Conservation (phyloP, 441 rosid genomes). For the Kokia cookei region DNA sequence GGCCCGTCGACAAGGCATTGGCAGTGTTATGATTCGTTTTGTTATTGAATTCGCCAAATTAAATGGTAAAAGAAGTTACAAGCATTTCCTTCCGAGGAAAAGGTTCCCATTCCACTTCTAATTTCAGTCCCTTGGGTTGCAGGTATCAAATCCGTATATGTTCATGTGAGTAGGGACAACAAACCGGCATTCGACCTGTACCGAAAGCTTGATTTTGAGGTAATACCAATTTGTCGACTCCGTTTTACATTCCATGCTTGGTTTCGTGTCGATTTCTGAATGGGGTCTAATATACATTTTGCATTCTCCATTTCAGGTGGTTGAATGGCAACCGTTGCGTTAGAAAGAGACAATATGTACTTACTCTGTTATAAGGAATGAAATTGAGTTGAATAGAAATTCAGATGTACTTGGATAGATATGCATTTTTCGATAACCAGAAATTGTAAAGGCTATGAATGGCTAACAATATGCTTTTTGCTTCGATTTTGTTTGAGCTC, state of each 20-base stretch:
- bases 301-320: conserved; percentile 39
- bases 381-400: not conserved
- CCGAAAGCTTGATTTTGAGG: conserved; percentile 64
- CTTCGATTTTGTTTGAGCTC: too few species aligned
- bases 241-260: not conserved
- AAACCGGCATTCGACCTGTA: conserved; percentile 56
- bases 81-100: not conserved
- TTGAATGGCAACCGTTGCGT: conserved; percentile 42
- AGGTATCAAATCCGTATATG: conserved; percentile 59
- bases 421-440: too few species aligned
- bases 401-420: too few species aligned
- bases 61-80: conserved; percentile 34
- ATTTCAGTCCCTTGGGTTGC: conserved; percentile 16
- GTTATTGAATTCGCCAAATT: conserved; percentile 53
- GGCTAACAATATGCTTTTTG: too few species aligned
- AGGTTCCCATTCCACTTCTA: not conserved
- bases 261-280: not conserved
- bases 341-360: conserved; percentile 43
- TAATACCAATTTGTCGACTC: conserved; percentile 15
- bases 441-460: too few species aligned
- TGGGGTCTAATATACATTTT: conserved; percentile 4
- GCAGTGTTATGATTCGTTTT: conserved; percentile 61
- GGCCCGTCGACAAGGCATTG: conserved; percentile 80
- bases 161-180: conserved; percentile 67
- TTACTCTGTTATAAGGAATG: conserved; percentile 37